Conservation (phyloP, 495 filamentous ascomycete species). For the Aspergillus leporis region DNA sequence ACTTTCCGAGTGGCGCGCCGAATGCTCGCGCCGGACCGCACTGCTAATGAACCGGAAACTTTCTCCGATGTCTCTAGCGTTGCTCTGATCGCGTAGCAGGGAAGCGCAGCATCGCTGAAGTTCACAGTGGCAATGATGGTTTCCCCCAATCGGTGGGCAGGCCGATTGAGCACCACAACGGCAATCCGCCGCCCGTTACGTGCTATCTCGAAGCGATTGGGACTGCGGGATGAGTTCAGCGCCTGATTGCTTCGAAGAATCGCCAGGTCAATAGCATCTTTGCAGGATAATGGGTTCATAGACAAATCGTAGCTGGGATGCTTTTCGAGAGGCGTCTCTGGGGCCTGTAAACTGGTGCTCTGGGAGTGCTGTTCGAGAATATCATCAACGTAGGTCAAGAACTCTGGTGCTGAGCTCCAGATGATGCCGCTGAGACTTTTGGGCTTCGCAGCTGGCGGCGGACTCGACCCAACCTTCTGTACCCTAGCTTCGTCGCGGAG, state of each 20-base stretch:
- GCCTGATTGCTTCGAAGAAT: constrained; percentile 76
- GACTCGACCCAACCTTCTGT: constrained; percentile 31
- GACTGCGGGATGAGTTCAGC: constrained; percentile 59
- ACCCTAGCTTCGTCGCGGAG: constrained; percentile 77
- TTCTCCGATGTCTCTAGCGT: constrained; percentile 78
- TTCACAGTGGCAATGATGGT: constrained; percentile 79
- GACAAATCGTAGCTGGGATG: constrained; percentile 48
- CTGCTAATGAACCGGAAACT: constrained; percentile 72
- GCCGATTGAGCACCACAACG: constrained; percentile 83
- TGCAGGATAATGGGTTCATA: constrained; percentile 54
- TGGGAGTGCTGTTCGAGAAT: constrained; percentile 64
- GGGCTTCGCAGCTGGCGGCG: constrained; percentile 26
- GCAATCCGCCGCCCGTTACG: constrained; percentile 83
- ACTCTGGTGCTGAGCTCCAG: constrained; percentile 55
- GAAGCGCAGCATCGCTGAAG: constrained; percentile 69
- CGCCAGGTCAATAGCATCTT: constrained; percentile 87
- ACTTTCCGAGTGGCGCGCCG: constrained; percentile 80
- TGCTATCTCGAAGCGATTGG: constrained; percentile 92
- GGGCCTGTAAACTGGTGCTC: constrained; percentile 54
- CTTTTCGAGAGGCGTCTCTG: constrained; percentile 67
- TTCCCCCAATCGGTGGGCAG: constrained; percentile 89
- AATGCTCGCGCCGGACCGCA: constrained; percentile 83
- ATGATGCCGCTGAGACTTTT: constrained; percentile 40
- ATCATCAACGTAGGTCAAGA: constrained; percentile 76
- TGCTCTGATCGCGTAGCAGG: constrained; percentile 76